Evolutionary conservation across 352 stramenopile genomes (phyloP).

Genomic region (Phytophthora boehmeriae): DNA sequence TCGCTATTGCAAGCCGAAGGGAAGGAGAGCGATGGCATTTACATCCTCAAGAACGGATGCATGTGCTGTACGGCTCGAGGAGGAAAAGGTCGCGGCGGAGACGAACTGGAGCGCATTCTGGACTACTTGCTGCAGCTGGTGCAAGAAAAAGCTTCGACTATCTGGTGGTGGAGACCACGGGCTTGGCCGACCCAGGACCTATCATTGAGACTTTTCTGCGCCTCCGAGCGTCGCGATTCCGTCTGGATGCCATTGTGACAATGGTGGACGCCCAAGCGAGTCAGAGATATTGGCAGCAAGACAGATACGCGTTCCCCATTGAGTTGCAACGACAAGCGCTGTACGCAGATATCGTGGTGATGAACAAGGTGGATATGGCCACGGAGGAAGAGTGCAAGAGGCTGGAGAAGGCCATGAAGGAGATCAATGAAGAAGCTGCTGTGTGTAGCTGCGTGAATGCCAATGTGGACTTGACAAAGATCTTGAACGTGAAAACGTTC

Average conservation of each 20-base stretch:
- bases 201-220: conserved; percentile 98
- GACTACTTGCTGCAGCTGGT: conserved; percentile 77
- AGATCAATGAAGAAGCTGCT: conserved; percentile 56
- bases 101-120: conserved; percentile 92
- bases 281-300: conserved; percentile 46
- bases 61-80: conserved; percentile 96
- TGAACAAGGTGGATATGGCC: conserved; percentile 81
- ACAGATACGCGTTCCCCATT: conserved; percentile 49
- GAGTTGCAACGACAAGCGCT: conserved; percentile 68
- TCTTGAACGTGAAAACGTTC: conserved; percentile 78
- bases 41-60: conserved; percentile 98
- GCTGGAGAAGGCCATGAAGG: conserved; percentile 36
- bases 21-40: conserved; percentile 85
- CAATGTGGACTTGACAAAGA: conserved; percentile 50
- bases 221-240: conserved; percentile 89
- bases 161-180: conserved; percentile 97
- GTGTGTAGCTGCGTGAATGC: conserved; percentile 59
- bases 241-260: conserved; percentile 96
- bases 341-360: conserved; percentile 72
- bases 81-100: conserved; percentile 86
- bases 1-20: conserved; percentile 43
- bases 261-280: conserved; percentile 92
- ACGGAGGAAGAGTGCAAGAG: conserved; percentile 33
- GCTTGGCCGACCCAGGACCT: conserved; percentile 95
- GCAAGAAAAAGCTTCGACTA: conserved; percentile 92